phyloP scores from a whole-genome alignment of 345 rosid genomes.

The Draba incana region DNA sequence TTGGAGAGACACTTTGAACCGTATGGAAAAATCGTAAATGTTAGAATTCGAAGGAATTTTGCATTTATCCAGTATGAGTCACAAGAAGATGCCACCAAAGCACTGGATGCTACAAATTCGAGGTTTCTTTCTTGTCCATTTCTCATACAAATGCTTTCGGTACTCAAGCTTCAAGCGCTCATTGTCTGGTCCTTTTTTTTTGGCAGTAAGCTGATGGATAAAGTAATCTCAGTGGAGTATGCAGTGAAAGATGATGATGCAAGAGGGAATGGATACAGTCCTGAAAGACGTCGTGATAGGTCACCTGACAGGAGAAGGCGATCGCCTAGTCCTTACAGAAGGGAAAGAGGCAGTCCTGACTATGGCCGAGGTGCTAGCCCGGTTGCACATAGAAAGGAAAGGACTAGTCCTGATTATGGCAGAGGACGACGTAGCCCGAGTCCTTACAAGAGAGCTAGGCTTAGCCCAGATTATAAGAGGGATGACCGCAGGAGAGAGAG shows the following conservation, averaged over 20 bases:
- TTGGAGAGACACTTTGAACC: conserved; percentile 93
- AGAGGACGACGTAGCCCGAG: conserved; percentile 63
- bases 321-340: conserved; percentile 81
- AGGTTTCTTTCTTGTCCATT: conserved; percentile 50
- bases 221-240: conserved; percentile 92
- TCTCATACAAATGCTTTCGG: background rate
- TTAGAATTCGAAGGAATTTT: conserved; percentile 93
- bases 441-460: conserved; percentile 59
- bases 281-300: conserved; percentile 74
- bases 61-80: conserved; percentile 90
- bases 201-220: conserved; percentile 86
- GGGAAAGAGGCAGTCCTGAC: conserved; percentile 92
- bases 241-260: conserved; percentile 92
- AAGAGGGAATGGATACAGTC: conserved; percentile 62
- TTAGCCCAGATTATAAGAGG: conserved; percentile 63
- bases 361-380: conserved; percentile 85
- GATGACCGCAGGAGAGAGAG: conserved; percentile 55
- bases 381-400: conserved; percentile 56
- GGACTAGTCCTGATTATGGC: conserved; percentile 86
- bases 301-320: conserved; percentile 79
- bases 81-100: conserved; percentile 89
- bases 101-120: conserved; percentile 76
- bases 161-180: background rate
- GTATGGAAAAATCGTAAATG: conserved; percentile 86
- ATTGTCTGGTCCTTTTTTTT: background rate